Percentiles rank a stretch among this genome's conserved stretches.
Conservation (phyloP, 2,329 filamentous ascomycete genomes). For the Diaporthe velutina region DNA sequence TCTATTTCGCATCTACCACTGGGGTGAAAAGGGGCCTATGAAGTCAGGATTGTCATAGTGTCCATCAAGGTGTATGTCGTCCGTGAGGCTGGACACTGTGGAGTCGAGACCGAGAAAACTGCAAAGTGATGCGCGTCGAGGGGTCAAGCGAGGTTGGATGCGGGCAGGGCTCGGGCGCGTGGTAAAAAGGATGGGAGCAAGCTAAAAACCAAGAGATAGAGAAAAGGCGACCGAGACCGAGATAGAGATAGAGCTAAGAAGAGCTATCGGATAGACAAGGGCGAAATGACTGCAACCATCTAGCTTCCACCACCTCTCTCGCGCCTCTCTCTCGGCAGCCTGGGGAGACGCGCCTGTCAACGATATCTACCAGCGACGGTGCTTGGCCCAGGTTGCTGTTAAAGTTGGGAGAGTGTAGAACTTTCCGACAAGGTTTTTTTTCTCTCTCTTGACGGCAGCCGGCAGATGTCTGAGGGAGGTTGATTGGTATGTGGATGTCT, state of each 20-base stretch:
- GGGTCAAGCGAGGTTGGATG: slow-evolving; percentile 4
- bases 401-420: neutral
- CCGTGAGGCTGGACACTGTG: slow-evolving; percentile 10
- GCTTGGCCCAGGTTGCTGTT: neutral
- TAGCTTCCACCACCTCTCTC: slow-evolving; percentile 33
- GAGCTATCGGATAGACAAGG: slow-evolving; percentile 16
- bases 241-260: slow-evolving; percentile 15
- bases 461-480: slow-evolving; percentile 16
- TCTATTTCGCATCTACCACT: slow-evolving; percentile 12
- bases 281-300: slow-evolving; percentile 34
- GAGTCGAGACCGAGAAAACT: slow-evolving; percentile 1
- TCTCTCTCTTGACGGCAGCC: slow-evolving; percentile 1
- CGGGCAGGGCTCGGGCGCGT: slow-evolving; percentile 3
- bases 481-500: slow-evolving; percentile 29
- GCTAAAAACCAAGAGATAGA: slow-evolving; percentile 18
- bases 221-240: slow-evolving; percentile 17
- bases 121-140: slow-evolving; percentile 17
- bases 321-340: neutral
- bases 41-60: slow-evolving; percentile 35
- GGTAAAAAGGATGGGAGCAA: neutral
- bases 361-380: neutral
- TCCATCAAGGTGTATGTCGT: slow-evolving; percentile 37
- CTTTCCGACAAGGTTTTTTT: neutral
- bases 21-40: slow-evolving; percentile 32
- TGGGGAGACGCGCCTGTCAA: slow-evolving; percentile 1